These are phyloP conservation scores for Trypanosoma caninum DNA, from an alignment of 208 protist species.

Conservation along the genomic window DNA sequence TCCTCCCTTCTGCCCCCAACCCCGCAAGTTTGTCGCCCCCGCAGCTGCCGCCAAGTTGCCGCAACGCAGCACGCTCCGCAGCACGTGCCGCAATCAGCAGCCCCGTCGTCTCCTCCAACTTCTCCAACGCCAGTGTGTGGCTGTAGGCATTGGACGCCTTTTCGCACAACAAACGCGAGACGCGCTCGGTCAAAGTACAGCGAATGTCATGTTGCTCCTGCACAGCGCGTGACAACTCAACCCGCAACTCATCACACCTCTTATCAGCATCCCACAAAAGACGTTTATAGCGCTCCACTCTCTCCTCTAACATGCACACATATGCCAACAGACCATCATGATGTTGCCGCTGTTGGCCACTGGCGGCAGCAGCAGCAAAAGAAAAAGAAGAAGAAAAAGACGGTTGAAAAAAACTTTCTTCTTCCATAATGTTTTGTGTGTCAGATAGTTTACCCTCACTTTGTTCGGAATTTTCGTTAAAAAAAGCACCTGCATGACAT, in stretches of 20 bases:
- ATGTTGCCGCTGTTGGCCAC: neutral
- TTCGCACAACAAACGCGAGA: neutral
- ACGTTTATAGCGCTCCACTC: neutral
- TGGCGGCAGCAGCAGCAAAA: too few species aligned
- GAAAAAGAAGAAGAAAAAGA: too few species aligned
- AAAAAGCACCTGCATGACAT: too few species aligned
- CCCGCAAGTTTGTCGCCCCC: neutral
- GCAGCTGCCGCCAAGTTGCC: neutral
- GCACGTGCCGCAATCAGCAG: constrained; percentile 7
- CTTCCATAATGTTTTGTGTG: too few species aligned
- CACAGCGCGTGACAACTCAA: neutral
- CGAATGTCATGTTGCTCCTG: neutral
- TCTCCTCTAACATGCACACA: neutral
- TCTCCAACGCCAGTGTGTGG: neutral
- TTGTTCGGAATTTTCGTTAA: too few species aligned
- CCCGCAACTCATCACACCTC: neutral
- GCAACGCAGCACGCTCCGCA: constrained; percentile 9
- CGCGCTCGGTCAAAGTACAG: neutral
- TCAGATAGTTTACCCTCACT: too few species aligned
- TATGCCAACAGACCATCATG: neutral
- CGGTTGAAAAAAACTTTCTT: too few species aligned
- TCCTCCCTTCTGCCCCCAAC: neutral
- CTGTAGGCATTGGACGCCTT: neutral
- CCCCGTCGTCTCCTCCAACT: neutral
- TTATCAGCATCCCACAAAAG: neutral